A percentile compares a stretch with the other conserved stretches of the same genome.
Conservation (phyloP, 495 filamentous ascomycete species). For the Amorphotheca resinae region DNA sequence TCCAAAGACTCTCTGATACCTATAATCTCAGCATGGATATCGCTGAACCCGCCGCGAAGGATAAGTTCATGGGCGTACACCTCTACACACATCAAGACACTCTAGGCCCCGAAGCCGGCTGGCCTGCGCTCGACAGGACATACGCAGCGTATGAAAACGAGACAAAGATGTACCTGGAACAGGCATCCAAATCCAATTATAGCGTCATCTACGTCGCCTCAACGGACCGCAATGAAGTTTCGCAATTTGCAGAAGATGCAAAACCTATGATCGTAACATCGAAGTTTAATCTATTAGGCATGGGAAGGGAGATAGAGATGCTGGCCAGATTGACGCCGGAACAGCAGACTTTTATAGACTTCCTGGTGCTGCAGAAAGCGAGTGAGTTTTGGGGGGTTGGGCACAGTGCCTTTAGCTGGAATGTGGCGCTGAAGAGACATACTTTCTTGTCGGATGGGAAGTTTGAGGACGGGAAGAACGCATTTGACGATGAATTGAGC, state of each 20-base stretch:
- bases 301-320: constrained; percentile 8
- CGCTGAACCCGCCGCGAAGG: not conserved
- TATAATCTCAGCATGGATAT: constrained; percentile 7
- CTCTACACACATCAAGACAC: constrained; percentile 12
- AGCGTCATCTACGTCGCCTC: constrained; percentile 16
- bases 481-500: too few species aligned
- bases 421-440: constrained; percentile 15
- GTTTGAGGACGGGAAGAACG: too few species aligned
- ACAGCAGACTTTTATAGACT: constrained; percentile 17
- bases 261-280: constrained; percentile 11
- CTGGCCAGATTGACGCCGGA: constrained; percentile 14
- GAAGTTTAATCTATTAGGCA: constrained; percentile 17
- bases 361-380: constrained; percentile 14
- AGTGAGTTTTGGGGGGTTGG: constrained; percentile 16
- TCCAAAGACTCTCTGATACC: constrained; percentile 3
- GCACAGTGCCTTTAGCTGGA: constrained; percentile 15
- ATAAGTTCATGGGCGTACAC: constrained; percentile 16
- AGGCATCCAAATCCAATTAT: constrained; percentile 1
- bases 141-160: constrained; percentile 10
- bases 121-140: constrained; percentile 8
- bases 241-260: constrained; percentile 8
- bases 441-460: not conserved
- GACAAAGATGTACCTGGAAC: constrained; percentile 7
- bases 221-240: constrained; percentile 6
- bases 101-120: constrained; percentile 1